These are phyloP conservation scores for Cephalotrichum gorgonifer DNA, from an alignment of 2,329 filamentous ascomycete species.

Conservation along the genomic window DNA sequence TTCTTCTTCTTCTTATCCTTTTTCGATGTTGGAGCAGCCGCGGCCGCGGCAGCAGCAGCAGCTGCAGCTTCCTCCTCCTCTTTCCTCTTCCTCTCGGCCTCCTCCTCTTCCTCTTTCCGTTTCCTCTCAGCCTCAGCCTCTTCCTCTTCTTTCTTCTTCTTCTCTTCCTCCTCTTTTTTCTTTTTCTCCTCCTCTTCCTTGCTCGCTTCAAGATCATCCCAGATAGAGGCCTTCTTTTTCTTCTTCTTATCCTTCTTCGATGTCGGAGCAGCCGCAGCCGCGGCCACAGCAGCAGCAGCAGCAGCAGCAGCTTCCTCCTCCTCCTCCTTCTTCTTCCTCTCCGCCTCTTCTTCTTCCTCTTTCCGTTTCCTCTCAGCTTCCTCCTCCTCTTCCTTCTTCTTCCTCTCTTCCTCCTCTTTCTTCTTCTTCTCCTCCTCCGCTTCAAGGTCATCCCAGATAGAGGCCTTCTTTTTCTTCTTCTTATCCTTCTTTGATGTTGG, in stretches of 20 bases:
- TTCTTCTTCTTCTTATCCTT: slow-evolving; percentile 11
- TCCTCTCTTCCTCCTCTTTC: slow-evolving; percentile 6
- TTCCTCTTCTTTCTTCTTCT: too few relatives aligned
- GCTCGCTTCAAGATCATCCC: slow-evolving; percentile 3
- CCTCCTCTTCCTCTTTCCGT: slow-evolving; percentile 7
- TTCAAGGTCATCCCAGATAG: slow-evolving; percentile 2
- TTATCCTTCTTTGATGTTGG: slow-evolving; percentile 17
- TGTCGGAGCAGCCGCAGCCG: not conserved
- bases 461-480: slow-evolving; percentile 20
- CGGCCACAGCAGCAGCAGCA: slow-evolving; percentile 7
- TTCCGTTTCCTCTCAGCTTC: slow-evolving; percentile 3
- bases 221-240: slow-evolving; percentile 14
- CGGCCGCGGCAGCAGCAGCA: not conserved
- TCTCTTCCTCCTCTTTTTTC: too few relatives aligned
- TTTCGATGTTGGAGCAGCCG: not conserved
- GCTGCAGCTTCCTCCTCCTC: slow-evolving; percentile 11
- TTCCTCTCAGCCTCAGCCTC: too few relatives aligned
- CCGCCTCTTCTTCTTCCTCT: slow-evolving; percentile 6
- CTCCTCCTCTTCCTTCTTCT: slow-evolving; percentile 4
- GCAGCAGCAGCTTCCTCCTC: slow-evolving; percentile 10
- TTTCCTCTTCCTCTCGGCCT: slow-evolving; percentile 18
- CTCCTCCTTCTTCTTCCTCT: slow-evolving; percentile 19
- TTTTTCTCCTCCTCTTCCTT: too few relatives aligned
- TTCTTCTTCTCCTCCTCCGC: slow-evolving; percentile 3
- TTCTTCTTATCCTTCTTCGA: slow-evolving; percentile 21